These are phyloP conservation scores for Camellia oleifera DNA, from an alignment of 179 eudicot species.

Conservation along the genomic window DNA sequence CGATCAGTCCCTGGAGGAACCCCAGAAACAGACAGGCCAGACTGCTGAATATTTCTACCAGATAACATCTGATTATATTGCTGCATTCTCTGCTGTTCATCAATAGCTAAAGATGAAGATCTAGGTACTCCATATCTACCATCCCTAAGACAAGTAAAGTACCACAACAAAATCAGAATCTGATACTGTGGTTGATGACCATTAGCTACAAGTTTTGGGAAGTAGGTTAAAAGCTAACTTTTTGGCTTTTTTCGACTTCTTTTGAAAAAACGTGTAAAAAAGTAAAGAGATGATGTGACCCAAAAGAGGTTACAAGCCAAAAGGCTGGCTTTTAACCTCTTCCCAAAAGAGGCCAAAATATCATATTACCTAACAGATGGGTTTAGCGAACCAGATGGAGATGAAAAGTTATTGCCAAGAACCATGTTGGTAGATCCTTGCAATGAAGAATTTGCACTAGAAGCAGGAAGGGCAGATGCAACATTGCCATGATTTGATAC, in stretches of 20 bases:
- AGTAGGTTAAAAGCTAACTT: too few species aligned
- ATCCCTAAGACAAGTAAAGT: constrained; percentile 38
- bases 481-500: constrained; percentile 46
- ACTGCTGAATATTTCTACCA: constrained; percentile 63
- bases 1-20: constrained; percentile 67
- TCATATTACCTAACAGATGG: constrained; percentile 51
- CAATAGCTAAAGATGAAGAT: constrained; percentile 59
- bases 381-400: constrained; percentile 55
- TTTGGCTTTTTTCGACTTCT: too few species aligned
- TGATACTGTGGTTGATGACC: background rate
- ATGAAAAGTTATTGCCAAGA: constrained; percentile 48
- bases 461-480: constrained; percentile 50
- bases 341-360: background rate
- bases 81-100: constrained; percentile 86
- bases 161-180: background rate
- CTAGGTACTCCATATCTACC: constrained; percentile 67
- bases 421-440: constrained; percentile 59
- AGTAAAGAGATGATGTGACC: too few species aligned
- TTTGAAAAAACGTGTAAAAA: too few species aligned
- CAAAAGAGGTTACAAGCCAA: too few species aligned
- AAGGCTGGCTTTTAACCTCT: too few species aligned
- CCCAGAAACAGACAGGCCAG: constrained; percentile 58
- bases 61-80: constrained; percentile 65
- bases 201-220: background rate
- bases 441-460: constrained; percentile 47